Base-by-base conservation (phyloP, 352 stramenopile genomes). In the Stramenopiles sp. region DNA sequence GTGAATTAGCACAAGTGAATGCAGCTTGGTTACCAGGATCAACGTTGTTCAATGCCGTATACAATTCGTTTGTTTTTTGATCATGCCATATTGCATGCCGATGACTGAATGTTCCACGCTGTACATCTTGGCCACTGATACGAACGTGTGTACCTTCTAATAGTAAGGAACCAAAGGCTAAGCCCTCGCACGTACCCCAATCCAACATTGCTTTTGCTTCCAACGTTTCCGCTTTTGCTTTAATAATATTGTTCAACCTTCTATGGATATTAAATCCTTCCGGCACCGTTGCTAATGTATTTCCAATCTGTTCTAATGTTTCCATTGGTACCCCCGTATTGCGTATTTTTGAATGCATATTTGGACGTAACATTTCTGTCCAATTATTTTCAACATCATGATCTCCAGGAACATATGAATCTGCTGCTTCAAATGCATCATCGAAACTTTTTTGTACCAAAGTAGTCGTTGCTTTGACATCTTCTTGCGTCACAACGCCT, bases 21-120 rank as follows among this genome's bases (percentile, higher is more conserved):
- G 94, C 87, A 7, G 90, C 93, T 84, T 97, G 92, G 0, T 82
- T 81, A 0, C 84, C 83, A 4, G 84, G 80, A 81, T 89, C 87
- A 63, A 98, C 82, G 79, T 94, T 84, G 86, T 98, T 98, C 6
- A 99, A 82, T n/a, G 95, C 94, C 13, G 90, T 96, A 84, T 97
- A 97, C 73, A 92, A 91, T 53, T 93, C 80, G 84, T 97, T 95
- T 0, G 92, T 97, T 74, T 95, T 86, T 86, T 98, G 94, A 81
- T 93, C 88, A 0, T 86, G 92, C 77, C 93, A 91, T n/a, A 90
- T 86, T 31, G 93, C 88, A 88, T 98, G 94, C 78, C 93, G 90
- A 73, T 94, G 90, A 69, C 87, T 92, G 81, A 95, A 95, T 13
- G 90, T 95, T 4, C 95, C 95, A 80, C 95, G 90, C 83, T 98